These are phyloP conservation scores for Blastocystis sp. DNA, from an alignment of 352 stramenopile genomes.

Conservation along the genomic window DNA sequence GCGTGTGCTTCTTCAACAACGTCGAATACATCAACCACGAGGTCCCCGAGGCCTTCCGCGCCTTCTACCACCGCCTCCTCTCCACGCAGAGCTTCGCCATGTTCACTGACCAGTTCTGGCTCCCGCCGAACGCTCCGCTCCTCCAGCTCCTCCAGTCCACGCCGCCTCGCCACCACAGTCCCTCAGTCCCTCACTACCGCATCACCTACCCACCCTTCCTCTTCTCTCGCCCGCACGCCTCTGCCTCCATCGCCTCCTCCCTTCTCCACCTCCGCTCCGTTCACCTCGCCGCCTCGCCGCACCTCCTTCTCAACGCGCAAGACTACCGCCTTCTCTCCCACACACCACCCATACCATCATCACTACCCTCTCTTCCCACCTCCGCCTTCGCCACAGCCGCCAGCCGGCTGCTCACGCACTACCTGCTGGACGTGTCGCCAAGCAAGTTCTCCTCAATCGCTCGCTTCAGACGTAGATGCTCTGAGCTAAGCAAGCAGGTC, in stretches of 20 bases:
- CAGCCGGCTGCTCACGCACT: constrained; percentile 13
- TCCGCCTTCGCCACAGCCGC: constrained; percentile 15
- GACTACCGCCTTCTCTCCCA: neutral
- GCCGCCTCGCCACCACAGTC: neutral
- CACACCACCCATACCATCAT: too few species aligned
- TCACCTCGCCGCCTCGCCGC: neutral
- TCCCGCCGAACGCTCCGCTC: neutral
- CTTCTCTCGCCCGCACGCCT: neutral
- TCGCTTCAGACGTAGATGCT: neutral
- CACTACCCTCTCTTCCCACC: neutral
- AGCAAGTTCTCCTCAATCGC: neutral
- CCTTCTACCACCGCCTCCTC: constrained; percentile 32
- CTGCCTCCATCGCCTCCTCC: neutral
- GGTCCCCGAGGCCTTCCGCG: neutral
- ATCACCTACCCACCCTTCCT: constrained; percentile 1
- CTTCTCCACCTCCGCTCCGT: neutral
- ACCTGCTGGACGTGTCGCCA: neutral
- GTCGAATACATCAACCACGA: constrained; percentile 32
- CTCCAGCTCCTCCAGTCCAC: neutral
- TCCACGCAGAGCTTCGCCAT: constrained; percentile 60
- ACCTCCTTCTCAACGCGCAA: neutral
- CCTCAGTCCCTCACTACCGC: neutral
- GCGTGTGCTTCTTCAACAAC: constrained; percentile 42
- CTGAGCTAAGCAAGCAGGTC: neutral
- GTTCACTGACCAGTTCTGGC: constrained; percentile 62